Percentiles rank a stretch among this genome's conserved stretches.
Conservation (phyloP, 257 asterid species). For the Dorcoceras hygrometricum region DNA sequence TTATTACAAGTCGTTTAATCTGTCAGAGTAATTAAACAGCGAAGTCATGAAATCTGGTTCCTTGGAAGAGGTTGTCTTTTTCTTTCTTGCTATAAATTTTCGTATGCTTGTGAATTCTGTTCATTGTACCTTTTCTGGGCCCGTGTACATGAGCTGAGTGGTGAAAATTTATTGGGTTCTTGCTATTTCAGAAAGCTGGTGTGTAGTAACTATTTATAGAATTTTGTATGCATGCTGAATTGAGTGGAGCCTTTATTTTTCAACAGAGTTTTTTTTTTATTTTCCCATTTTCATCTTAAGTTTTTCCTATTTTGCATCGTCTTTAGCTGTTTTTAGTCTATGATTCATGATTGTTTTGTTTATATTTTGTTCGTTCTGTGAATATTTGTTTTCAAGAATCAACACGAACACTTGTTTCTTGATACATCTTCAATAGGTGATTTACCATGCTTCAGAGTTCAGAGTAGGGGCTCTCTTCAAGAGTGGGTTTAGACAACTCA, state of each 20-base stretch:
- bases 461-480: slow-evolving; percentile 11
- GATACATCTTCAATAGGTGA: slow-evolving; percentile 25
- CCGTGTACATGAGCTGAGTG: slow-evolving; percentile 16
- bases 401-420: not conserved
- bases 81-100: not conserved
- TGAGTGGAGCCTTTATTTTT: not conserved
- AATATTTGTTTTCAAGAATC: not conserved
- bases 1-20: slow-evolving; percentile 1
- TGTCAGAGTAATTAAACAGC: slow-evolving; percentile 6
- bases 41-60: not conserved
- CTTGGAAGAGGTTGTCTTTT: slow-evolving; percentile 10
- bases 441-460: slow-evolving; percentile 25
- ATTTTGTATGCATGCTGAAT: slow-evolving; percentile 23
- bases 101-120: slow-evolving; percentile 1
- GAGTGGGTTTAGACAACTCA: slow-evolving; percentile 28
- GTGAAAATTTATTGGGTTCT: slow-evolving; percentile 19
- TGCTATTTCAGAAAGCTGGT: not conserved
- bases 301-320: not conserved
- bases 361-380: not conserved
- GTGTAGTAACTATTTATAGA: slow-evolving; percentile 1
- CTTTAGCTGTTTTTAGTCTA: not conserved
- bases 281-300: not conserved
- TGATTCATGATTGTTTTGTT: not conserved
- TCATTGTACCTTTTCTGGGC: not conserved
- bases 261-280: not conserved